Base-by-base conservation (phyloP, 345 rosid species). In the Bruguiera parviflora region DNA sequence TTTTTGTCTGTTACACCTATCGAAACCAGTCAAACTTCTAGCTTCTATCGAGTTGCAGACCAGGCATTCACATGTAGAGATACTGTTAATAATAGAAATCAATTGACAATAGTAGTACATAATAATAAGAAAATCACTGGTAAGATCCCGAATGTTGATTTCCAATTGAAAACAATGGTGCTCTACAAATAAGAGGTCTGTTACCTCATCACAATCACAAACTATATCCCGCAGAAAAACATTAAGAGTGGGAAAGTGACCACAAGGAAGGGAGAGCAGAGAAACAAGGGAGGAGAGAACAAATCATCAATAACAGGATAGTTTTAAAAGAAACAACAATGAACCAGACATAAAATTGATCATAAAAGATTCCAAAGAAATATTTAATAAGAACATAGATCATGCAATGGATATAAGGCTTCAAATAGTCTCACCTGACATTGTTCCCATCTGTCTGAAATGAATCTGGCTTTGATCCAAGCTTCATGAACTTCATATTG, bases 401-500 rank as follows among this genome's bases (percentile, higher is more conserved):
- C 51, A 64, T 55, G 69, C 24, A 49, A 69, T 22, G n/a, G 49
- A 4, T 27, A 10, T 22, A 22, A 56, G 29, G 59, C 5, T 56
- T 56, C 25, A 56, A 27, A 66, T 63, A 49, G 59, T 71, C 81
- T 80, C 69, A 85, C 92, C 89, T 82, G 61, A 73, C 60, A 77
- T 74, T 71, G 61, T 79, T 77, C 18, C 63, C 83, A 74, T 87
- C 86, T 0, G 78, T 73, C 79, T 88, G 92, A 58, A 92, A 80
- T 8, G 87, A 73, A 79, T 92, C 94, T 10, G 87, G 84, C 82
- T 89, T 92, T 0, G 98, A 92, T 70, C 98, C 96, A 63, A 92
- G 87, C 74, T 92, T 92, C 98, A 92, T 92, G 58, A 92, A 92
- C 96, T 89, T 92, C 98, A 92, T 92, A 71, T 82, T 85, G 68